Base-by-base conservation (phyloP, 2,329 filamentous ascomycete genomes). In the Elsinoe ampelina region DNA sequence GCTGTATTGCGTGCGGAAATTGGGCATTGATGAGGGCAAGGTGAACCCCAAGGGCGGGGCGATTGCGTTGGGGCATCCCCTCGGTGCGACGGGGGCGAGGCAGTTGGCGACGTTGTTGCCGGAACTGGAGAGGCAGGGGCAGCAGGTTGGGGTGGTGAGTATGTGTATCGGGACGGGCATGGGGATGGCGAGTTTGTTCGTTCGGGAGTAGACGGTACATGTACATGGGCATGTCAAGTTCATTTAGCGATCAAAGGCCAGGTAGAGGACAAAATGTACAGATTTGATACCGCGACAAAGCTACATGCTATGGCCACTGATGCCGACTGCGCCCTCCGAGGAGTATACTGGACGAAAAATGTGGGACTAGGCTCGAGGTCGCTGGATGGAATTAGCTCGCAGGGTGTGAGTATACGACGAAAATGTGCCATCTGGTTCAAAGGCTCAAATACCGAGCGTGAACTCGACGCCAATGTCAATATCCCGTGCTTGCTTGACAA, bases 391-490 rank as follows among this genome's bases (percentile, higher is more conserved):
- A 38, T 52, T 38, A 38, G 48, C 48, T 52, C 48, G 48, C 35
- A 39, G 48, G 32, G 48, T 52, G 48, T 52, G 35, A 52, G 48
- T 36, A 52, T 52, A 52, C 32, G 48, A 52, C 32, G 48, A 52
- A 52, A 30, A 45, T 45, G 8, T 19, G 48, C 30, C 11, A 45
- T 39, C 36, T 38, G 19, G 22, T 64, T 35, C 32, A 34, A 34
- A 19, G 26, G 19, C 26, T 75, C 88, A 97, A 79, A 96, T 96
- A 77, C 90, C 92, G 70, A 95, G 81, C 66, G 84, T 87, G 77
- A 95, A 95, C 77, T 95, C 89, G 67, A 97, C 92, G 67, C 91
- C 92, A 63, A 97, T 92, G 69, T 97, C 93, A 69, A 96, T 96
- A 67, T 96, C 91, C 68, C 92, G 87, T 67, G 93, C 88, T 85